Conservation (phyloP, 1,284 basidiomycete genomes). For the Puccinia hordei region DNA sequence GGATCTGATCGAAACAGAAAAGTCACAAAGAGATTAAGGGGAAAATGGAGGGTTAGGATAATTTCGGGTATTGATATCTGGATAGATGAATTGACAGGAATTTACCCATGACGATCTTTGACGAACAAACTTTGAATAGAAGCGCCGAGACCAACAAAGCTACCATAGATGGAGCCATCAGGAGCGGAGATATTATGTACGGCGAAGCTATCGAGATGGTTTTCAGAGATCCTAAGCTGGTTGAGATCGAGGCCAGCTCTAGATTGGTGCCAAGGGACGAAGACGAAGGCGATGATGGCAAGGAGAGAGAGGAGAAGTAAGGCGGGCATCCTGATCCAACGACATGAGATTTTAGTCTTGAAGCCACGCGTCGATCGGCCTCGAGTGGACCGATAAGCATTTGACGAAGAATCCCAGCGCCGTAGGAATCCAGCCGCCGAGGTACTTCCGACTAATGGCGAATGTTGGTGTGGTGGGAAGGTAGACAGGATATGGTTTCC, state of each 20-base stretch:
- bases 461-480: slow-evolving; percentile 13
- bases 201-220: slow-evolving; percentile 15
- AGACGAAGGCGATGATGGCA: slow-evolving; percentile 31
- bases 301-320: slow-evolving; percentile 28
- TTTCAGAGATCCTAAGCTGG: slow-evolving; percentile 16
- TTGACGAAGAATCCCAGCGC: neutral
- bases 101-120: slow-evolving; percentile 47
- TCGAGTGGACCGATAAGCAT: neutral
- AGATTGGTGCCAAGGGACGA: slow-evolving; percentile 35
- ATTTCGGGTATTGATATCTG: neutral
- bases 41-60: neutral
- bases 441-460: neutral
- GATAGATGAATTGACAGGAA: neutral
- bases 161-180: slow-evolving; percentile 48
- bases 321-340: slow-evolving; percentile 23
- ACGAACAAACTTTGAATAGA: slow-evolving; percentile 41
- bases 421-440: neutral
- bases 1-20: slow-evolving; percentile 13
- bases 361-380: neutral
- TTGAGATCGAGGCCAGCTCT: slow-evolving; percentile 23
- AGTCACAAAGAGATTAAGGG: neutral
- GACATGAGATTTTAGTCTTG: slow-evolving; percentile 4
- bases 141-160: slow-evolving; percentile 45
- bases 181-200: slow-evolving; percentile 43
- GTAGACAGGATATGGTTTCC: neutral